These are phyloP conservation scores for Daucus carota DNA, from an alignment of 129 eudicot species.

Conservation along the genomic window DH1_v3.0 NC_030389.2:44536001-44536500, in stretches of 20 bases:
- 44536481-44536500: background rate
- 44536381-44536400: background rate
- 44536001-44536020: background rate
- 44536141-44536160: constrained; percentile 11
- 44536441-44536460: background rate
- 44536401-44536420: too few species aligned
- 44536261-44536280: constrained; percentile 47
- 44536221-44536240: constrained; percentile 84
- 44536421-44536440: too few species aligned
- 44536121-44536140: constrained; percentile 32
- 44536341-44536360: background rate
- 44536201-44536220: constrained; percentile 54
- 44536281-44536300: constrained; percentile 61
- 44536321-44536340: constrained; percentile 65
- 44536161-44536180: constrained; percentile 14
- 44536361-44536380: background rate
- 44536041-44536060: constrained; percentile 27
- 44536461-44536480: background rate
- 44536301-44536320: constrained; percentile 67
- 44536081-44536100: constrained; percentile 80
- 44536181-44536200: constrained; percentile 62
- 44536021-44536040: background rate
- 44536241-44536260: constrained; percentile 67
- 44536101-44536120: constrained; percentile 87
- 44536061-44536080: background rate